These are phyloP conservation scores for Sodiomyces alkalinus DNA, from an alignment of 2,329 filamentous ascomycete species.

Conservation along the genomic window DNA sequence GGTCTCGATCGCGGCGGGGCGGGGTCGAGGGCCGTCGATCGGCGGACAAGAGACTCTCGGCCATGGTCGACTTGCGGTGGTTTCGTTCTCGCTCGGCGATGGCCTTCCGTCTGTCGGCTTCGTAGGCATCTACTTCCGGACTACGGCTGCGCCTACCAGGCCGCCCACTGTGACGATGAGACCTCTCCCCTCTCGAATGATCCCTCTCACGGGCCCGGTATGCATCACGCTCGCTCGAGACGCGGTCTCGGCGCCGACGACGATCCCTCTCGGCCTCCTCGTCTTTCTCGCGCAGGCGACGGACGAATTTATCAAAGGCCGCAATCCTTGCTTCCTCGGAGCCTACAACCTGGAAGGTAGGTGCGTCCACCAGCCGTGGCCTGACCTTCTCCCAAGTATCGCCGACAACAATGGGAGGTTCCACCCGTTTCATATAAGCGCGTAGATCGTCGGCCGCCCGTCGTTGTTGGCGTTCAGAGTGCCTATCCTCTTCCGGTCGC, in stretches of 20 bases:
- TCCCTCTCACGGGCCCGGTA: slow-evolving; percentile 42
- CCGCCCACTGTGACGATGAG: slow-evolving; percentile 42
- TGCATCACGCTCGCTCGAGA: slow-evolving; percentile 31
- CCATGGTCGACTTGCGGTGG: slow-evolving; percentile 67
- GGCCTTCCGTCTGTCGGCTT: slow-evolving; percentile 85
- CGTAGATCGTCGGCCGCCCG: slow-evolving; percentile 73
- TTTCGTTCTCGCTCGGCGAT: slow-evolving; percentile 89
- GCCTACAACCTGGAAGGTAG: slow-evolving; percentile 71
- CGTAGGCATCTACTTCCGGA: slow-evolving; percentile 87
- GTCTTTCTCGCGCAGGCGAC: slow-evolving; percentile 80
- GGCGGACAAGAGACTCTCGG: slow-evolving; percentile 41
- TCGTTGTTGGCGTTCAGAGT: slow-evolving; percentile 73
- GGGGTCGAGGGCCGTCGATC: slow-evolving; percentile 30
- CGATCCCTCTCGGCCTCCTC: slow-evolving; percentile 61
- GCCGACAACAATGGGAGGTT: slow-evolving; percentile 60
- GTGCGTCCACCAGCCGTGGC: slow-evolving; percentile 60
- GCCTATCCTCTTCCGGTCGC: slow-evolving; percentile 71
- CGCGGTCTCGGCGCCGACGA: slow-evolving; percentile 41
- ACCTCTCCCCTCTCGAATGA: slow-evolving; percentile 42
- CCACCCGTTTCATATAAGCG: slow-evolving; percentile 74
- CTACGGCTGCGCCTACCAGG: slow-evolving; percentile 58
- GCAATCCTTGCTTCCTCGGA: slow-evolving; percentile 69
- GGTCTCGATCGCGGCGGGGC: slow-evolving; percentile 18
- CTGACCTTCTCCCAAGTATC: slow-evolving; percentile 87
- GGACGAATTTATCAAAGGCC: slow-evolving; percentile 85